Percentiles rank a stretch among this genome's conserved stretches.
Evolutionary conservation across 2,329 filamentous ascomycete species (phyloP).

Genomic region (Sporothrix schenckii): DNA sequence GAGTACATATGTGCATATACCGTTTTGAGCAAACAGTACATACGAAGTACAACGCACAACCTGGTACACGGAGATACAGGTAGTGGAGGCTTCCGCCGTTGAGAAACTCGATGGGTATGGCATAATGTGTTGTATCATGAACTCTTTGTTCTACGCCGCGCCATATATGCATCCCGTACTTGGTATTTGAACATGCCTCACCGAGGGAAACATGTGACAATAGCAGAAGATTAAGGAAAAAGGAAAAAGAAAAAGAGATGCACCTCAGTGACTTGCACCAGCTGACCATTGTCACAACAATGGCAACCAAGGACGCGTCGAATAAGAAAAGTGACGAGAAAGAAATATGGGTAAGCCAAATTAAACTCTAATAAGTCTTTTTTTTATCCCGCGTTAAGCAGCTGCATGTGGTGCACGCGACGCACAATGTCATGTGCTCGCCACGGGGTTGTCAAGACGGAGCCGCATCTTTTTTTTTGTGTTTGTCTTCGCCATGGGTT

Average conservation of each 20-base stretch:
- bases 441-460: neutral
- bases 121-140: neutral
- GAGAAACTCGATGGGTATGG: neutral
- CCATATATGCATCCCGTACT: constrained; percentile 14
- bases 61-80: too few species aligned
- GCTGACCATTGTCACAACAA: neutral
- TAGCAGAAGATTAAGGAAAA: neutral
- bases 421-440: constrained; percentile 3
- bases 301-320: neutral
- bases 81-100: neutral
- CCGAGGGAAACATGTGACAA: neutral
- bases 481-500: neutral
- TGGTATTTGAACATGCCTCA: neutral
- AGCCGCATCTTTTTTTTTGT: constrained; percentile 17
- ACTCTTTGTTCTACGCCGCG: neutral
- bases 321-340: neutral
- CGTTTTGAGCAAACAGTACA: too few species aligned
- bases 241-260: neutral
- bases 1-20: neutral
- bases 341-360: neutral
- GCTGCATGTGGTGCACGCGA: neutral
- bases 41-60: too few species aligned
- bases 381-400: neutral
- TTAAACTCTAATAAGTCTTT: neutral
- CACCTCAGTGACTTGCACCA: neutral